phyloP scores from a whole-genome alignment of 1,139 yeast genomes.

The Protomyces arabidopsidicola region DNA sequence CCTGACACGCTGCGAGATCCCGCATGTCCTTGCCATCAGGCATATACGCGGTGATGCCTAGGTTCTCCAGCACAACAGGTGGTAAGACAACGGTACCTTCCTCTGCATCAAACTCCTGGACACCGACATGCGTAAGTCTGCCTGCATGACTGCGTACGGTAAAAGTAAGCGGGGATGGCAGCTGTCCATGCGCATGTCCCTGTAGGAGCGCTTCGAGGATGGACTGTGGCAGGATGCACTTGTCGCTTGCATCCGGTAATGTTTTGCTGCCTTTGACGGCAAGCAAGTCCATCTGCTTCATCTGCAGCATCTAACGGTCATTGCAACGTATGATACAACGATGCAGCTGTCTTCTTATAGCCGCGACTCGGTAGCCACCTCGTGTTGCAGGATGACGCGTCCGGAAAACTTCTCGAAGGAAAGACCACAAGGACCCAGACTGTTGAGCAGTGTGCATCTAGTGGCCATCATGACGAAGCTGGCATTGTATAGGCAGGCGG shows the following conservation, averaged over 20 bases:
- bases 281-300: background rate
- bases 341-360: no score
- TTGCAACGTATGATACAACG: no score
- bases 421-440: background rate
- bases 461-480: no score
- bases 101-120: constrained; percentile 44
- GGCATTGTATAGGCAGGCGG: no score
- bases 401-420: background rate
- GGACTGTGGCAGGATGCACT: constrained; percentile 20
- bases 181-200: background rate
- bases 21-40: background rate
- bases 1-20: constrained; percentile 28
- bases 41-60: constrained; percentile 33
- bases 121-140: constrained; percentile 42
- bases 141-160: constrained; percentile 36
- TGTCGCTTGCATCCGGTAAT: constrained; percentile 18
- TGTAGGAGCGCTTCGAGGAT: constrained; percentile 15
- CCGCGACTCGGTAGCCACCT: no score
- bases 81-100: constrained; percentile 39
- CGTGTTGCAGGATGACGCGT: background rate
- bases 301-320: background rate
- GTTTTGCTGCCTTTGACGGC: background rate
- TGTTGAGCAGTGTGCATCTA: background rate
- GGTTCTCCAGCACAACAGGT: constrained; percentile 34
- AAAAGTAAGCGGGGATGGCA: constrained; percentile 43